Conservation (phyloP, 495 filamentous ascomycete species). For the Hypoxylon lienhwacheense region DNA sequence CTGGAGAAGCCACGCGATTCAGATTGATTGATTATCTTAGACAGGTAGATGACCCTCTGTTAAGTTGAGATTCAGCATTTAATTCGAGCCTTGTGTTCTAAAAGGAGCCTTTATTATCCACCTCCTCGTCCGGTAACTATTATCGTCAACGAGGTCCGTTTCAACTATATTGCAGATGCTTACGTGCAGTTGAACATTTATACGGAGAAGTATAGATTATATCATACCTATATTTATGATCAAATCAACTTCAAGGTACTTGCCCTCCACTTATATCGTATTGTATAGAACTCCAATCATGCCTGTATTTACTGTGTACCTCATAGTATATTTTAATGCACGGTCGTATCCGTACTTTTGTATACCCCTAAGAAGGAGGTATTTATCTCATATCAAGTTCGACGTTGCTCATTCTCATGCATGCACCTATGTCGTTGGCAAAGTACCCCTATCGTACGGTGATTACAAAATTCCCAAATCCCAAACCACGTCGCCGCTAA, state of each 20-base stretch:
- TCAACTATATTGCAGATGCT: slow-evolving; percentile 27
- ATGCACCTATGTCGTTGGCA: too few species aligned
- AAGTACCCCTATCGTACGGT: too few species aligned
- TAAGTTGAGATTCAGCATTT: slow-evolving; percentile 4
- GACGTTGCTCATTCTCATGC: background rate
- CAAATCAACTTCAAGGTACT: too few species aligned
- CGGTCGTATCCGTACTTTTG: background rate
- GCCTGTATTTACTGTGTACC: background rate
- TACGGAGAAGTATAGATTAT: too few species aligned
- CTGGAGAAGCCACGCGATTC: slow-evolving; percentile 32
- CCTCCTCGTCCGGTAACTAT: background rate
- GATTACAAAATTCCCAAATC: slow-evolving; percentile 1
- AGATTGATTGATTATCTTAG: slow-evolving; percentile 28
- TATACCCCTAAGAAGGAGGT: too few species aligned
- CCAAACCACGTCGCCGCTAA: slow-evolving; percentile 20
- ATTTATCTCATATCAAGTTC: too few species aligned
- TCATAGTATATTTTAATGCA: background rate
- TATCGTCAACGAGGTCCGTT: slow-evolving; percentile 14
- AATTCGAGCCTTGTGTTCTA: background rate
- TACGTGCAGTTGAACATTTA: slow-evolving; percentile 25
- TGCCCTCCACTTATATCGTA: too few species aligned
- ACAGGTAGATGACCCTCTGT: slow-evolving; percentile 9
- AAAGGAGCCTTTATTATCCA: background rate
- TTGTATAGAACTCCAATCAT: too few species aligned
- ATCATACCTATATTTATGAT: too few species aligned